Evolutionary conservation across 306 rosid genomes (phyloP), one percentile per base, ranked within the genome.

Genomic region (Quercus aquifolioides): DNA sequence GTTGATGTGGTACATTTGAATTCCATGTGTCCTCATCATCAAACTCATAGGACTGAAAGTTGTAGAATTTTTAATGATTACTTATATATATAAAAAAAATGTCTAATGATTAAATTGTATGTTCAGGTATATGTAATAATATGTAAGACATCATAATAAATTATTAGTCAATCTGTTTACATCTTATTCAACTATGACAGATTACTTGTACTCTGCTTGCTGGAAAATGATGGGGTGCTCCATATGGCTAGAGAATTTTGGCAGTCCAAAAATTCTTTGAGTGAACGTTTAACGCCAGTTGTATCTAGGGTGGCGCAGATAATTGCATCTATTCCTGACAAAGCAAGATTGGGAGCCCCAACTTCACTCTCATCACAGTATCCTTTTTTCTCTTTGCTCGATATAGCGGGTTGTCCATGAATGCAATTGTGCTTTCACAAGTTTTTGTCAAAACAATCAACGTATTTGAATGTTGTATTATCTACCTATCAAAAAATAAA

Each of bases 281-380:
- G 78, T 69, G 91, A 80, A 54, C 54, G 6, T 76, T 77, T 82
- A 56, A 86, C 83, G 76, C 69, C 89, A 71, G 62, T 73, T 63
- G 83, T 88, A 74, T 85, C 95, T 78, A 87, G 89, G 85, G 82
- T 88, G 70, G 95, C 97, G 54, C 94, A 92, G 83, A 78, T 90
- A 77, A 88, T 95, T 84, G 89, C 91, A 76, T 95, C 99, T 71
- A 79, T 95, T 87, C 98, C 99, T 60, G 98, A 95, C 86, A 95
- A 91, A 89, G 97, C 92, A 78, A 90, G 90, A 87, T 78, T 85
- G 79, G 88, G 86, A 83, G 88, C 90, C 78, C 80, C 70, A 20
- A 74, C 88, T 83, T 86, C 89, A 41, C 84, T 92, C 74, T 90
- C 98, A 59, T 85, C 99, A 33, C 94, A 90, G 99, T 95, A 95